Percentiles rank a stretch among this genome's conserved stretches.
Conservation (phyloP, 1,139 yeast genomes). For the Hemisphaericaspora xylofermentans region DNA sequence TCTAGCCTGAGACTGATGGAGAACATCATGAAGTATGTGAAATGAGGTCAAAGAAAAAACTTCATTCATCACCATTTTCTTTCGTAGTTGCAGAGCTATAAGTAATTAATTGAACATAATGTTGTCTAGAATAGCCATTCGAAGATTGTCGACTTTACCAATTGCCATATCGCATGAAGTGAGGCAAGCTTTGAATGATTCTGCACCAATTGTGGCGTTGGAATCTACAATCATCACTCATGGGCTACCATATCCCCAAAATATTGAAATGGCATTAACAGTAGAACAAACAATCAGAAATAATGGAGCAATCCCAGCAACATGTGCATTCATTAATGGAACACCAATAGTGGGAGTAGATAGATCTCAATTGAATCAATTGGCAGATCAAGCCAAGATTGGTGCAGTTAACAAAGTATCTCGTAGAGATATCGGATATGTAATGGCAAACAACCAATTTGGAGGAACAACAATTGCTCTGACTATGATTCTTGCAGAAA, state of each 20-base stretch:
- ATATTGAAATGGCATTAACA: conserved; percentile 65
- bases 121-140: neutral
- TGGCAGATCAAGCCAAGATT: conserved; percentile 43
- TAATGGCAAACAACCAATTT: conserved; percentile 58
- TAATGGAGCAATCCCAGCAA: conserved; percentile 79
- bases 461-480: conserved; percentile 94
- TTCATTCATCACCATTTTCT: too few relatives aligned
- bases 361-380: conserved; percentile 42
- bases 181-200: conserved; percentile 53
- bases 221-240: conserved; percentile 90
- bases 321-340: conserved; percentile 77
- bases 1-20: too few relatives aligned
- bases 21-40: too few relatives aligned
- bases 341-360: conserved; percentile 67
- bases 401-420: conserved; percentile 61
- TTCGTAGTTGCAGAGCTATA: too few relatives aligned
- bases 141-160: conserved; percentile 11
- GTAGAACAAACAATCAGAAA: conserved; percentile 64
- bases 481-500: conserved; percentile 77
- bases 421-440: conserved; percentile 75
- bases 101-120: neutral
- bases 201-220: conserved; percentile 68
- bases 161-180: conserved; percentile 56
- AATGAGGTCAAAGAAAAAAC: too few relatives aligned
- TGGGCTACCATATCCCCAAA: conserved; percentile 82